phyloP scores from a whole-genome alignment of 73 alveolate genomes.

The Paraurostyla sp. region DNA sequence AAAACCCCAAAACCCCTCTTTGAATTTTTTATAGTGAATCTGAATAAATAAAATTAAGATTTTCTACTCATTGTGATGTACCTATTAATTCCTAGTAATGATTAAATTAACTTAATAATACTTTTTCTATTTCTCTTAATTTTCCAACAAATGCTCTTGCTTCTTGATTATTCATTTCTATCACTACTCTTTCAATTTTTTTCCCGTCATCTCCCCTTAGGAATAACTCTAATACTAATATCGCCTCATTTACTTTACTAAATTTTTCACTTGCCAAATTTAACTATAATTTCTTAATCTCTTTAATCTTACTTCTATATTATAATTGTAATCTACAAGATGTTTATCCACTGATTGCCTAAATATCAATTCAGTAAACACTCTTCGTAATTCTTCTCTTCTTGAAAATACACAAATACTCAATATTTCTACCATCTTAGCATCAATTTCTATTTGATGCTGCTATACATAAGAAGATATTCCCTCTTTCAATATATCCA shows the following conservation, averaged over 20 bases:
- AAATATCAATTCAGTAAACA: slow-evolving; percentile 42
- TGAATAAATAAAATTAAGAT: neutral
- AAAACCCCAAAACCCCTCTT: no score
- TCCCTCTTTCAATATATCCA: slow-evolving; percentile 51
- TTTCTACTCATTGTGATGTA: slow-evolving; percentile 9
- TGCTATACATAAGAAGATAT: neutral
- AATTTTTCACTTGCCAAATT: slow-evolving; percentile 57
- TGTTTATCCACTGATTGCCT: slow-evolving; percentile 4
- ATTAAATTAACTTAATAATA: neutral
- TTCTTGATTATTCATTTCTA: slow-evolving; percentile 40
- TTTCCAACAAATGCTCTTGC: slow-evolving; percentile 54
- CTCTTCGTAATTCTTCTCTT: slow-evolving; percentile 53
- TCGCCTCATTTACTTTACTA: slow-evolving; percentile 55
- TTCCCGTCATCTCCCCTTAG: slow-evolving; percentile 39
- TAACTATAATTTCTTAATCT: neutral
- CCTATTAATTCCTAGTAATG: slow-evolving; percentile 35
- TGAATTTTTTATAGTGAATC: neutral
- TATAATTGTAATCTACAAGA: slow-evolving; percentile 59
- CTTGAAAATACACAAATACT: slow-evolving; percentile 24
- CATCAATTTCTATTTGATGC: slow-evolving; percentile 11
- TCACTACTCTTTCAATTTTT: slow-evolving; percentile 13
- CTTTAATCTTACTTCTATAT: slow-evolving; percentile 41
- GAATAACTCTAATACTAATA: slow-evolving; percentile 19
- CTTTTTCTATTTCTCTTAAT: slow-evolving; percentile 52
- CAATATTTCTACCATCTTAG: slow-evolving; percentile 19